Evolutionary conservation across 108 stramenopile species (phyloP), one percentile per base, ranked within the genome.

Genomic region (Cylindrotheca fusiformis): DNA sequence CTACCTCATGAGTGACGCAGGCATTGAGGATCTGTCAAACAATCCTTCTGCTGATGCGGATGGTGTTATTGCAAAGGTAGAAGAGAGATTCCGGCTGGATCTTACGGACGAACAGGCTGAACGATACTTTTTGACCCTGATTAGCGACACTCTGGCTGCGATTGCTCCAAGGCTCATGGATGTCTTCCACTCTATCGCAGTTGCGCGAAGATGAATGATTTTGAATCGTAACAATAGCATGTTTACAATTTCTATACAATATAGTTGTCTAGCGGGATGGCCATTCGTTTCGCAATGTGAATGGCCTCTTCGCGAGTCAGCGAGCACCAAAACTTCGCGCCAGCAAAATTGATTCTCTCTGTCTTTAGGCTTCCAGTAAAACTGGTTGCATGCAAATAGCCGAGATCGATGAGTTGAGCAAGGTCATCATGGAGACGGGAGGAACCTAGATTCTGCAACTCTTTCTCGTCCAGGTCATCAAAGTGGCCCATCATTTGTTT

Each of bases 1-100:
- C 19, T 80, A 90, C 58, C 76, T 99, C 12, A 98, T 97, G 97
- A 94, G 91, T 54, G 97, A 98, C 74, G 97, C 97, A 3, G 95
- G 93, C n/a, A 96, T 99, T 52, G 86, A 97, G 52, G 93, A 97
- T 65, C 69, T 99, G 12, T 95, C 93, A 10, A 90, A 96, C 67
- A 90, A 99, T 55, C 94, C 96, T 2, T 68, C 84, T 32, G 78
- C 83, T 4, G 88, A 89, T 73, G 80, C 87, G 4, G 88, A 90
- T 18, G 94, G 89, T 30, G 95, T 96, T 0, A 94, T 97, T 47
- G 78, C 85, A 28, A 92, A 89, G 56, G 96, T 99, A 24, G 95
- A 96, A 59, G 96, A 97, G 62, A 78, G 94, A 4, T 97, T 98
- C 67, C 78, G 87, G 19, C 78, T 97, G n/a, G 93, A 96, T 47